These are phyloP conservation scores for Saccharomycopsis schoenii DNA, from an alignment of 805 yeast species.

Conservation along the genomic window DNA sequence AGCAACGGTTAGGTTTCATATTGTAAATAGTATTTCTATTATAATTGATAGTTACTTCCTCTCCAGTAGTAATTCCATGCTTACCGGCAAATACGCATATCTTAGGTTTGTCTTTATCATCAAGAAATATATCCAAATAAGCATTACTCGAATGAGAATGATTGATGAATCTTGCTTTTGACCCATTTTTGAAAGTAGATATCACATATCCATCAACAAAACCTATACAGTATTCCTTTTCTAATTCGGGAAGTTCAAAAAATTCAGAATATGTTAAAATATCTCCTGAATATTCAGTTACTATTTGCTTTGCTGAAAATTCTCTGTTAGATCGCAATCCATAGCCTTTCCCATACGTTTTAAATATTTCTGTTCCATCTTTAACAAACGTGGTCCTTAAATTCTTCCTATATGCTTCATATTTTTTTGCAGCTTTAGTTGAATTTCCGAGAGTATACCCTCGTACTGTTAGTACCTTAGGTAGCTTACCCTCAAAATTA, in stretches of 20 bases:
- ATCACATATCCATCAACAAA: slow-evolving; percentile 34
- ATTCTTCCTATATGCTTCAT: neutral
- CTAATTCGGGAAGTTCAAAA: slow-evolving; percentile 26
- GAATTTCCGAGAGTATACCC: neutral
- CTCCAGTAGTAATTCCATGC: slow-evolving; percentile 29
- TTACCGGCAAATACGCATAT: slow-evolving; percentile 37
- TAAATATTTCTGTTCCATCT: slow-evolving; percentile 26
- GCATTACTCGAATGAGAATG: slow-evolving; percentile 41
- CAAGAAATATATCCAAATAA: slow-evolving; percentile 40
- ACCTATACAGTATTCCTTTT: slow-evolving; percentile 33
- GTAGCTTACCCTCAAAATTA: neutral
- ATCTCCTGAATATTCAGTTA: slow-evolving; percentile 42
- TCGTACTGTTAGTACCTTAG: neutral
- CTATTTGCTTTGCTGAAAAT: slow-evolving; percentile 30
- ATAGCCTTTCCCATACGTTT: slow-evolving; percentile 32
- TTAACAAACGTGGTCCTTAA: neutral
- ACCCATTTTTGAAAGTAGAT: slow-evolving; percentile 36
- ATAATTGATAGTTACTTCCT: slow-evolving; percentile 40
- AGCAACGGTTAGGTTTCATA: slow-evolving; percentile 35
- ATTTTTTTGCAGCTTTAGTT: neutral
- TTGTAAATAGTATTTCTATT: slow-evolving; percentile 37
- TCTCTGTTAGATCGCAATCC: slow-evolving; percentile 33
- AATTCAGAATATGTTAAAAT: slow-evolving; percentile 33
- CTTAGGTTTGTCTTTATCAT: slow-evolving; percentile 28
- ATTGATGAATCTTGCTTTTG: slow-evolving; percentile 40